Percentiles rank a stretch among this genome's conserved stretches.
Conservation (phyloP, 768 basidiomycete species). For the Auricularia sp. region DNA sequence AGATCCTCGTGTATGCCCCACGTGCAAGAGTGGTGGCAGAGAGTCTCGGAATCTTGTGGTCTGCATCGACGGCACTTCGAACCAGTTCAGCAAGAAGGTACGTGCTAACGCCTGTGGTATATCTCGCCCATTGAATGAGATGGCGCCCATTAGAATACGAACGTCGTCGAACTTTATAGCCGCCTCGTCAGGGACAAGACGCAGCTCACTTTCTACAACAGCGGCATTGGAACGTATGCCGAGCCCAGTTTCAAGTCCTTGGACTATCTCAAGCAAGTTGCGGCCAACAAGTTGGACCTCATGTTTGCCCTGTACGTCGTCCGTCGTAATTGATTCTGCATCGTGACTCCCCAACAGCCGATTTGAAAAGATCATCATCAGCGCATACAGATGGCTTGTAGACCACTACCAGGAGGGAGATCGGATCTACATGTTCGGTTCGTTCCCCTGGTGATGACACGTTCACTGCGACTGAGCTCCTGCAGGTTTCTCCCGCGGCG, state of each 20-base stretch:
- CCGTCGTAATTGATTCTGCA: too few species aligned
- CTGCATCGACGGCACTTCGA: conserved; percentile 21
- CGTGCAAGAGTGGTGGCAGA: too few species aligned
- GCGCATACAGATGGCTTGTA: conserved; percentile 33
- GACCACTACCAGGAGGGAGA: conserved; percentile 31
- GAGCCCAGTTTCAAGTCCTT: conserved; percentile 14
- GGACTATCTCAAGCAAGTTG: conserved; percentile 12
- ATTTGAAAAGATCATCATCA: conserved; percentile 25
- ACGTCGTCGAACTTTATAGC: conserved; percentile 32
- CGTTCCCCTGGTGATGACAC: not conserved
- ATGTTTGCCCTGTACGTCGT: conserved; percentile 28
- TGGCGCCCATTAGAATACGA: conserved; percentile 26
- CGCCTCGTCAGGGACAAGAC: conserved; percentile 24
- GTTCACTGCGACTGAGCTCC: not conserved
- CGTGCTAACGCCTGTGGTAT: not conserved
- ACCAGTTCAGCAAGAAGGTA: conserved; percentile 19
- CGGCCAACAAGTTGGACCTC: conserved; percentile 25
- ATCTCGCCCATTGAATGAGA: not conserved
- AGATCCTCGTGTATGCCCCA: too few species aligned
- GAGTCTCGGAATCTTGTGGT: conserved; percentile 5
- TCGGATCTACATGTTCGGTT: conserved; percentile 33
- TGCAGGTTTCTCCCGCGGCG: conserved; percentile 39
- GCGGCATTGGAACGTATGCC: conserved; percentile 30
- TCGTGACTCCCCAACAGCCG: conserved; percentile 18
- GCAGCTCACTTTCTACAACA: conserved; percentile 33